Conservation (phyloP, 2,329 filamentous ascomycete species). For the Alternaria panax region DNA sequence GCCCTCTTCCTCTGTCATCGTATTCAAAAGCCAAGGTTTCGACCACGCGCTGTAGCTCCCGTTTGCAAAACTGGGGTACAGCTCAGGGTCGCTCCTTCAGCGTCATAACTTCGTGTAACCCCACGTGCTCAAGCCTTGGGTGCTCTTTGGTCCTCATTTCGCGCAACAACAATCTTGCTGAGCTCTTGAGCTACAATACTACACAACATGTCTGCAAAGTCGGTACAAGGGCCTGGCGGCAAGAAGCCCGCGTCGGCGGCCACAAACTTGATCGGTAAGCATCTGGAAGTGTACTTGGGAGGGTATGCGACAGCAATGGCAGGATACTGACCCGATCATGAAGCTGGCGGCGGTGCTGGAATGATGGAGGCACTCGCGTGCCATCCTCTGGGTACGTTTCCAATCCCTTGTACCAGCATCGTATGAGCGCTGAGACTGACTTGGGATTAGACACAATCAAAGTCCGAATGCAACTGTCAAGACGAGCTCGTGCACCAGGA, state of each 20-base stretch:
- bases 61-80: background rate
- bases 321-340: conserved; percentile 25
- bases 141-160: background rate
- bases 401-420: background rate
- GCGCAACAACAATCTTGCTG: conserved; percentile 1
- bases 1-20: conserved; percentile 27
- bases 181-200: background rate
- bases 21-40: conserved; percentile 5
- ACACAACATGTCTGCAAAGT: conserved; percentile 66
- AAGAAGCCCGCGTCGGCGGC: conserved; percentile 85
- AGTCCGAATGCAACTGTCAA: conserved; percentile 98
- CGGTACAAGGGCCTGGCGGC: conserved; percentile 62
- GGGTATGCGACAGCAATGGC: background rate
- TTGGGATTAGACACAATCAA: conserved; percentile 86
- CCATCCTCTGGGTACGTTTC: conserved; percentile 80
- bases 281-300: conserved; percentile 5
- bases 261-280: conserved; percentile 86
- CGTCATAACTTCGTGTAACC: background rate
- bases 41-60: background rate
- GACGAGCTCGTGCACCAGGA: conserved; percentile 81
- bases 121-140: background rate
- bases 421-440: conserved; percentile 22
- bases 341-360: conserved; percentile 93
- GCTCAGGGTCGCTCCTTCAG: background rate
- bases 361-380: conserved; percentile 99